phyloP scores from a whole-genome alignment of 257 asterid species.

The Plantago major region DNA sequence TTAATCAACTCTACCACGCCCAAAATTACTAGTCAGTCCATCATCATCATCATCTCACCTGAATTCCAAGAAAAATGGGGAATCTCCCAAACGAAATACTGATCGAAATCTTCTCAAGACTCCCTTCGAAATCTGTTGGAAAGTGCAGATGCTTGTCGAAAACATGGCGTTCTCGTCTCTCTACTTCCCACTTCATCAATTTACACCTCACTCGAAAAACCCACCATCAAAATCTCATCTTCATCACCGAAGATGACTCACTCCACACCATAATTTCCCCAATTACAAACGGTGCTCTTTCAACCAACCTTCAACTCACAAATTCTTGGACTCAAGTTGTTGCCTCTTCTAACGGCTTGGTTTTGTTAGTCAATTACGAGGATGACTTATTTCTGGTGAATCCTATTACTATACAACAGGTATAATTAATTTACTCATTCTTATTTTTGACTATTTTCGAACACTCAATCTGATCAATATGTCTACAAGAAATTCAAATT shows the following conservation, averaged over 20 bases:
- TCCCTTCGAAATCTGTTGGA: neutral
- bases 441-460: too few relatives aligned
- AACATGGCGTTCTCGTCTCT: neutral
- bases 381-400: neutral
- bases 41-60: too few relatives aligned
- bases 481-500: too few relatives aligned
- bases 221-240: neutral
- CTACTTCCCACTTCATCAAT: neutral
- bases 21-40: too few relatives aligned
- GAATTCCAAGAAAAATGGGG: too few relatives aligned
- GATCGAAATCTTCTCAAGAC: neutral
- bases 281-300: neutral
- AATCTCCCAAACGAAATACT: neutral
- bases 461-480: too few relatives aligned
- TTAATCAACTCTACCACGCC: too few relatives aligned
- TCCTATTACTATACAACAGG: neutral
- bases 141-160: constrained; percentile 1
- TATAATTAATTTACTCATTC: neutral
- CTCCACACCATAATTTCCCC: neutral
- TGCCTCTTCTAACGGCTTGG: neutral
- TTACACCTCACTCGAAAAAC: neutral
- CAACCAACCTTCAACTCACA: neutral
- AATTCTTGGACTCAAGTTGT: neutral
- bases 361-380: neutral
- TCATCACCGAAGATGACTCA: neutral